Evolutionary conservation across 352 stramenopile species (phyloP).

Genomic region (Vaucheria bursata): DNA sequence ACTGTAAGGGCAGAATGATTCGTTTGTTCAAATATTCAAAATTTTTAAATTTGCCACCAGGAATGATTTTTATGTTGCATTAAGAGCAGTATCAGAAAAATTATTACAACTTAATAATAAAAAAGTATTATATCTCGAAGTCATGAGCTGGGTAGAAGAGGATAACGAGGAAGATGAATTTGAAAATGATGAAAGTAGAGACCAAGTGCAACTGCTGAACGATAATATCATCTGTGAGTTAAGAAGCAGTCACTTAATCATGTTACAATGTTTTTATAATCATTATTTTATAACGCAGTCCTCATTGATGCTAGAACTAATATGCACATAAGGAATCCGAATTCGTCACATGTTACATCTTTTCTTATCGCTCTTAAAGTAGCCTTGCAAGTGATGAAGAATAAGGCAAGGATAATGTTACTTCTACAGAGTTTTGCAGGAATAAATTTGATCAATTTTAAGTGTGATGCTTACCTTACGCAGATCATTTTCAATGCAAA

Average conservation of each 20-base stretch:
- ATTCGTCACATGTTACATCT: neutral
- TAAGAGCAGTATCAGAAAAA: no score
- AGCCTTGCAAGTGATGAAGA: constrained; percentile 40
- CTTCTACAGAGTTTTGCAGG: no score
- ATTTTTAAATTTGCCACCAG: no score
- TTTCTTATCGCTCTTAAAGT: constrained; percentile 26
- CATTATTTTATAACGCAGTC: neutral
- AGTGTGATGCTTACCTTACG: no score
- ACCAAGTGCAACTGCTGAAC: constrained; percentile 11
- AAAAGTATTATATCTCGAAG: no score
- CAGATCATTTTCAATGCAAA: constrained; percentile 31
- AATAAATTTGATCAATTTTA: no score
- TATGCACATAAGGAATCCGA: constrained; percentile 21
- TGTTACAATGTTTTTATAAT: neutral
- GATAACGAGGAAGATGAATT: constrained; percentile 17
- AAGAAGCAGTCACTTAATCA: neutral
- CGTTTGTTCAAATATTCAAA: no score
- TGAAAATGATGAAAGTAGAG: constrained; percentile 14
- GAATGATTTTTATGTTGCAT: no score
- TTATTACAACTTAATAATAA: no score
- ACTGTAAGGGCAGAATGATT: no score
- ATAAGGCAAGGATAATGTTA: no score
- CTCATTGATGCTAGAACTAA: constrained; percentile 35
- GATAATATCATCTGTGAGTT: constrained; percentile 32
- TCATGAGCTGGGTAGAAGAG: constrained; percentile 10